A percentile compares a stretch with the other conserved stretches of the same genome.
Evolutionary conservation across 495 filamentous ascomycete species (phyloP).

Genomic region (Aspergillus diversus): DNA sequence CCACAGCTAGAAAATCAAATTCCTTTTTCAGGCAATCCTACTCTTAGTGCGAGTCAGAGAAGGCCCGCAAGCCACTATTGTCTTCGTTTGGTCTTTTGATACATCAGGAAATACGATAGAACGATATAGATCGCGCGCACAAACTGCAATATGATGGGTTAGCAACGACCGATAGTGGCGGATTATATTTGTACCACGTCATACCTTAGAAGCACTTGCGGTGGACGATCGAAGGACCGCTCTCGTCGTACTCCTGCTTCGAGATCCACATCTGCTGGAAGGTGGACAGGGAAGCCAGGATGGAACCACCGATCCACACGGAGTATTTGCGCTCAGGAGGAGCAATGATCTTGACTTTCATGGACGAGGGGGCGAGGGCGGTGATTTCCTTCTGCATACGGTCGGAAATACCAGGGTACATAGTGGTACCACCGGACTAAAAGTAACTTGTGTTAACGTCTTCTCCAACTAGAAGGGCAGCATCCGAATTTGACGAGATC

Average conservation of each 20-base stretch:
- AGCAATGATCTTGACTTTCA: slow-evolving; percentile 82
- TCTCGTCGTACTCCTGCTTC: slow-evolving; percentile 99
- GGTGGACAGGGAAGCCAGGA: slow-evolving; percentile 97
- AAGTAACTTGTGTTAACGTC: background rate
- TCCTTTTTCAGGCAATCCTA: slow-evolving; percentile 54
- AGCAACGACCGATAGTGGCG: background rate
- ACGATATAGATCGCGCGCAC: slow-evolving; percentile 38
- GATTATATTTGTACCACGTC: background rate
- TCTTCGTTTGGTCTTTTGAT: slow-evolving; percentile 53
- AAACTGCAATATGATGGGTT: slow-evolving; percentile 19
- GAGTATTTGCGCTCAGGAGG: slow-evolving; percentile 82
- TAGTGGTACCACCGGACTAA: slow-evolving; percentile 96
- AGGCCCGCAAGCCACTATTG: slow-evolving; percentile 48
- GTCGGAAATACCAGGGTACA: slow-evolving; percentile 99
- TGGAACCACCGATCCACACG: slow-evolving; percentile 99
- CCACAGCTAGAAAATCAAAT: slow-evolving; percentile 49
- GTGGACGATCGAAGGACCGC: slow-evolving; percentile 98
- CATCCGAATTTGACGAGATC: background rate
- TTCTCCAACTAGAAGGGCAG: slow-evolving; percentile 15
- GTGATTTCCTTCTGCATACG: slow-evolving; percentile 99
- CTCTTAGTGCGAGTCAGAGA: slow-evolving; percentile 53
- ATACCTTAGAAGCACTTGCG: slow-evolving; percentile 99
- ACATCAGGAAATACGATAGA: slow-evolving; percentile 54
- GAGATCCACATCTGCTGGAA: slow-evolving; percentile 99
- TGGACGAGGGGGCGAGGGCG: slow-evolving; percentile 94